A percentile compares a stretch with the other conserved stretches of the same genome.
phyloP scores from a whole-genome alignment of 164 flowering plant species.

The Dillenia suffruticosa region DNA sequence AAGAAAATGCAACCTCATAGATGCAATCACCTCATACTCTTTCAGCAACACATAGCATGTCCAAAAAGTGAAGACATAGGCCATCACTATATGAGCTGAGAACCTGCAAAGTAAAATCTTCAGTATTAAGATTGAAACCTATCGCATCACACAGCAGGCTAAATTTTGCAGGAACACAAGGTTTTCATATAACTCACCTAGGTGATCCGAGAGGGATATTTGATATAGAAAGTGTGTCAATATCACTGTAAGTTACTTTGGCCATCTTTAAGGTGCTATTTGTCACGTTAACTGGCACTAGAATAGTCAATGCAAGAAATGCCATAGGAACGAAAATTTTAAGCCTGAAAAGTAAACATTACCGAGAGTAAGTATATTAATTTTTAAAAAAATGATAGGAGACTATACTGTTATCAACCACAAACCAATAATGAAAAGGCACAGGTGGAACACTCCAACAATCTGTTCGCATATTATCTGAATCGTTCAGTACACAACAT shows the following conservation, averaged over 20 bases:
- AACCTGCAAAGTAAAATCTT: conserved; percentile 31
- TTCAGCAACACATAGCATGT: conserved; percentile 51
- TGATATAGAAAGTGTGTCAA: conserved; percentile 71
- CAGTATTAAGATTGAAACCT: no score
- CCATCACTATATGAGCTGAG: conserved; percentile 59
- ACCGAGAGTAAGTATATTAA: no score
- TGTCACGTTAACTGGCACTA: conserved; percentile 65
- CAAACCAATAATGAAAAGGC: no score
- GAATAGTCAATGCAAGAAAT: conserved; percentile 45
- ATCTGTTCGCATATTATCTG: no score
- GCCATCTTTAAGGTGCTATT: conserved; percentile 25
- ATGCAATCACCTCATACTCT: conserved; percentile 53
- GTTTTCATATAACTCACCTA: conserved; percentile 25
- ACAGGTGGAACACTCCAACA: no score
- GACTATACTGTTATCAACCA: no score
- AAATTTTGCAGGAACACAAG: no score
- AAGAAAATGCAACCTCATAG: conserved; percentile 34
- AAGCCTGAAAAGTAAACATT: conserved; percentile 37
- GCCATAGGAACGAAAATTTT: conserved; percentile 70
- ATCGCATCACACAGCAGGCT: no score
- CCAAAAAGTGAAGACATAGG: conserved; percentile 68
- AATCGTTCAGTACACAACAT: no score
- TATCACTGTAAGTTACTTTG: conserved; percentile 35
- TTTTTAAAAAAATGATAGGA: no score
- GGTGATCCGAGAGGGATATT: conserved; percentile 46